These are phyloP conservation scores for Pugionium dolabratum DNA, from an alignment of 345 rosid species.

Conservation along the genomic window DNA sequence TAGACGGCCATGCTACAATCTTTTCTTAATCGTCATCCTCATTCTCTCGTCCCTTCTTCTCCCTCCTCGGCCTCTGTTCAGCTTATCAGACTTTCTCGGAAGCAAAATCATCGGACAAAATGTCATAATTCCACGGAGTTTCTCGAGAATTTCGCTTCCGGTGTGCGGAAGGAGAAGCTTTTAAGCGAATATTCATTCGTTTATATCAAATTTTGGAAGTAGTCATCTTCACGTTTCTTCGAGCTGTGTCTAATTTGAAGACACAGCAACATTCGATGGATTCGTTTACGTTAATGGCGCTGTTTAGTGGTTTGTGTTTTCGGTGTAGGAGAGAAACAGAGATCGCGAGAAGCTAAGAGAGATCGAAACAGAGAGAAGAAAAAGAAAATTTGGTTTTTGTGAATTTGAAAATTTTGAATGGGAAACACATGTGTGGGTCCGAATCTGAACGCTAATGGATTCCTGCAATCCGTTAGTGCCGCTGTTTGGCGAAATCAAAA, in stretches of 20 bases:
- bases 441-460: constrained; percentile 62
- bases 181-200: background rate
- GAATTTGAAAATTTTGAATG: constrained; percentile 49
- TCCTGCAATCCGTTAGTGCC: constrained; percentile 73
- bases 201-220: background rate
- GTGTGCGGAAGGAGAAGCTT: constrained; percentile 10
- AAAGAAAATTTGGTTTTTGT: constrained; percentile 16
- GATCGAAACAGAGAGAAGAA: constrained; percentile 8
- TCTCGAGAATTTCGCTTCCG: constrained; percentile 14
- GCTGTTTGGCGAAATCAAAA: constrained; percentile 68
- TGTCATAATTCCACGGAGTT: background rate
- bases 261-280: constrained; percentile 19
- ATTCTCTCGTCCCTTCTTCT: constrained; percentile 8
- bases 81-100: constrained; percentile 30
- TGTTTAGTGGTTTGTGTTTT: constrained; percentile 7
- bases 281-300: constrained; percentile 5
- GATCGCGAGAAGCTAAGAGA: constrained; percentile 4
- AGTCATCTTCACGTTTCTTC: constrained; percentile 18
- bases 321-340: constrained; percentile 1
- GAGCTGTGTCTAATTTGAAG: constrained; percentile 21
- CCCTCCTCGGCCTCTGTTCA: constrained; percentile 30
- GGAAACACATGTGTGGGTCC: constrained; percentile 96
- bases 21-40: constrained; percentile 4
- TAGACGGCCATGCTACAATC: constrained; percentile 34
- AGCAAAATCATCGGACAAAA: constrained; percentile 14